phyloP scores from a whole-genome alignment of 2,329 filamentous ascomycete species.

The Arthrobotrys entomopaga region DNA sequence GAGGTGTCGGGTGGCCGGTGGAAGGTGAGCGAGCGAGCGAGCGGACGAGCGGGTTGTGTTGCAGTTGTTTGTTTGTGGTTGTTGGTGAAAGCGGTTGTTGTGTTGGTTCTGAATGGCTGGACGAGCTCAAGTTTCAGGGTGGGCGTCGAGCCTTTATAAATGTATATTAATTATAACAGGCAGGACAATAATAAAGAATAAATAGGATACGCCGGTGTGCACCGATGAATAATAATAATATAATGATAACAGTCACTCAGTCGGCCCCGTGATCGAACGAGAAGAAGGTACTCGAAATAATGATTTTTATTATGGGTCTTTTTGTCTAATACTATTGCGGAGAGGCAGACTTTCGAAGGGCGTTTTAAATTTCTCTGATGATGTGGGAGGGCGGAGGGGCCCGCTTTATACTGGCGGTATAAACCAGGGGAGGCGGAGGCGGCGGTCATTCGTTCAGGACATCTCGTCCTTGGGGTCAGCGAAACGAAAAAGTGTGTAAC shows the following conservation, averaged over 20 bases:
- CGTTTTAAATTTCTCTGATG: background rate
- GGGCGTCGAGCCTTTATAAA: background rate
- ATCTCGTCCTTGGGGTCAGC: background rate
- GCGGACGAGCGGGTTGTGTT: too few relatives aligned
- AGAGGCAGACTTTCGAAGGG: background rate
- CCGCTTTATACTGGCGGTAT: constrained; percentile 28
- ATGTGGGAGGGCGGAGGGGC: constrained; percentile 19
- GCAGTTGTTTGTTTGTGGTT: background rate
- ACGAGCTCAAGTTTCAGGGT: background rate
- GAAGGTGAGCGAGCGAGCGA: too few relatives aligned
- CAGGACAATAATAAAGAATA: background rate
- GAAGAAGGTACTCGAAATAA: constrained; percentile 20
- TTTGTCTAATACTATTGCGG: background rate
- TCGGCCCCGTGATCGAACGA: constrained; percentile 6
- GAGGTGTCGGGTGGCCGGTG: too few relatives aligned
- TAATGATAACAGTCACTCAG: too few relatives aligned
- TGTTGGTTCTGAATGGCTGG: background rate
- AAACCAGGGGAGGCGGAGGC: background rate
- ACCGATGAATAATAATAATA: background rate
- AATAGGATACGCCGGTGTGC: background rate
- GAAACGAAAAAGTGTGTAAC: too few relatives aligned
- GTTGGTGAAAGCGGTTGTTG: constrained; percentile 8
- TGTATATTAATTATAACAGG: too few relatives aligned
- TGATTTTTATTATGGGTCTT: too few relatives aligned
- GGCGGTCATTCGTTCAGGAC: constrained; percentile 5